phyloP scores from a whole-genome alignment of 1,284 basidiomycete genomes.

The Malassezia brasiliensis region DNA sequence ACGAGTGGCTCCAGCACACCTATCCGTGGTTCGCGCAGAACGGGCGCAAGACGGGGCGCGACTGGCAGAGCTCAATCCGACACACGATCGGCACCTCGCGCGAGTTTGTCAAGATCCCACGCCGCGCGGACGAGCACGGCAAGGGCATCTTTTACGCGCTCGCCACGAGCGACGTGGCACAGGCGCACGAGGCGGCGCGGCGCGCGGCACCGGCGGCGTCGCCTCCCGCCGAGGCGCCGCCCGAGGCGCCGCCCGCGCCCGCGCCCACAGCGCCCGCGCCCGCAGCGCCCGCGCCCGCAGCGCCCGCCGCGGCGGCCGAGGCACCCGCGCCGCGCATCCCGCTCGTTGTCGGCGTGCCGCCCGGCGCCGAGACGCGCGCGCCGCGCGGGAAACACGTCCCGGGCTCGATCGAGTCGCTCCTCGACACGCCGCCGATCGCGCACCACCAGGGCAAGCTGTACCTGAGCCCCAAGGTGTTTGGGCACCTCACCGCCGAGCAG shows the following conservation, averaged over 20 bases:
- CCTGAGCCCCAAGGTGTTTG: constrained; percentile 73
- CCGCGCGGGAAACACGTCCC: constrained; percentile 38
- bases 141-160: constrained; percentile 45
- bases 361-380: constrained; percentile 49
- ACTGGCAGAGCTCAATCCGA: constrained; percentile 44
- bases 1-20: constrained; percentile 76
- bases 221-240: not conserved
- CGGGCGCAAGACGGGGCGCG: constrained; percentile 34
- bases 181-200: constrained; percentile 2
- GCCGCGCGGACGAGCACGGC: constrained; percentile 36
- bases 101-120: constrained; percentile 38
- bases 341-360: constrained; percentile 58
- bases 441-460: constrained; percentile 73
- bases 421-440: constrained; percentile 62
- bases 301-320: constrained; percentile 6
- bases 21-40: constrained; percentile 68
- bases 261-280: not conserved
- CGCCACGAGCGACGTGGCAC: constrained; percentile 26
- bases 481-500: constrained; percentile 64
- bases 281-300: not conserved
- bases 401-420: constrained; percentile 43
- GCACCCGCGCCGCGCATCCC: constrained; percentile 50
- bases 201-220: not conserved
- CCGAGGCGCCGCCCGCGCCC: not conserved
- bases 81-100: constrained; percentile 41